Evolutionary conservation across 2,329 filamentous ascomycete species (phyloP).

Genomic region (Arachnopeziza araneosa): DNA sequence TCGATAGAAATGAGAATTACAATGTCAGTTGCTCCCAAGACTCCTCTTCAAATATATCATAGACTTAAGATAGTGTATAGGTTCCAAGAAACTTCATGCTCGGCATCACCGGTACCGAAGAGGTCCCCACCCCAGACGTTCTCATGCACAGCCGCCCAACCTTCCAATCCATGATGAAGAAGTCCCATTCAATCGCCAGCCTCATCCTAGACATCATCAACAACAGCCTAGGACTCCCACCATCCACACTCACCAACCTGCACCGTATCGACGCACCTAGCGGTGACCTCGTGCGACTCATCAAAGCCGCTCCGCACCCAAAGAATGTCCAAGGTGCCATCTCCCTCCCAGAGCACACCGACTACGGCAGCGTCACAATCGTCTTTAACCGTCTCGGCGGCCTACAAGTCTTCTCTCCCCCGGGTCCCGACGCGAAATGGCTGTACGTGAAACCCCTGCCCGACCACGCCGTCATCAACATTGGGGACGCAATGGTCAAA

Average conservation of each 20-base stretch:
- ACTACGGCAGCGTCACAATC: constrained; percentile 50
- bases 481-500: constrained; percentile 40
- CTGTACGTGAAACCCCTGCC: constrained; percentile 46
- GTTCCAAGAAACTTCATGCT: too few relatives aligned
- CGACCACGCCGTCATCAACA: constrained; percentile 40
- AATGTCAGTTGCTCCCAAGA: too few relatives aligned
- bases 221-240: neutral
- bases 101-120: too few relatives aligned
- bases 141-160: neutral
- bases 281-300: constrained; percentile 49
- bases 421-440: constrained; percentile 37
- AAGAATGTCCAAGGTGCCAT: neutral
- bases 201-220: neutral
- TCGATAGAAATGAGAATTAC: too few relatives aligned
- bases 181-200: neutral
- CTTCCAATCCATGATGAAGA: neutral
- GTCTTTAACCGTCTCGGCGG: constrained; percentile 52
- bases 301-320: constrained; percentile 43
- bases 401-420: constrained; percentile 41
- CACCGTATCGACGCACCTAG: constrained; percentile 39
- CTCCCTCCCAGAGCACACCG: constrained; percentile 48
- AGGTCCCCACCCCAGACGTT: neutral
- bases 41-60: too few relatives aligned
- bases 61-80: too few relatives aligned
- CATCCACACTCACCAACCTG: constrained; percentile 36